Evolutionary conservation across 176 grass and related monocot species (phyloP).

Genomic region (Oryza longistaminata): DNA sequence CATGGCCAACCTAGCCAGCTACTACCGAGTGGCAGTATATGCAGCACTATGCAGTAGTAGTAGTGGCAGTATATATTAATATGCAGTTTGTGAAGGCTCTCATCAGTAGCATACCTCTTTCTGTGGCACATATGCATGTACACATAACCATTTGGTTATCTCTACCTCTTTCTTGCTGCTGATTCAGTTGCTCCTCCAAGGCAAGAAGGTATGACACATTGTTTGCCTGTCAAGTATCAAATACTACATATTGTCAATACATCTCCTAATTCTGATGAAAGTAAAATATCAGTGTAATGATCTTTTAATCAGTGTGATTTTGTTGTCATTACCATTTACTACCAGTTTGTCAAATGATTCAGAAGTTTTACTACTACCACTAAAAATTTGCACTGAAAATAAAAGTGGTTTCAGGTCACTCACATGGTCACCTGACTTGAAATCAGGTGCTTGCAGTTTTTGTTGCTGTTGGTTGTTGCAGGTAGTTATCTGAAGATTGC

Average conservation of each 20-base stretch:
- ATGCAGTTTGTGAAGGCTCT: slow-evolving; percentile 8
- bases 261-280: neutral
- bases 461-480: neutral
- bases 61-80: neutral
- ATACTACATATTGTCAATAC: neutral
- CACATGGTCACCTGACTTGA: neutral
- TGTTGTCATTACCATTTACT: neutral
- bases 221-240: neutral
- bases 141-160: neutral
- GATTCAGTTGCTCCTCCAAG: neutral
- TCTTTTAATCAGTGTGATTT: neutral
- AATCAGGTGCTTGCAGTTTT: neutral
- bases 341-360: neutral
- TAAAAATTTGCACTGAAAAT: neutral
- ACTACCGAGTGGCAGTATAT: neutral
- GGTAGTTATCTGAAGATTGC: neutral
- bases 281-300: neutral
- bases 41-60: neutral
- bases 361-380: neutral
- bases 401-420: slow-evolving; percentile 20
- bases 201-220: neutral
- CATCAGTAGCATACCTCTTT: slow-evolving; percentile 19
- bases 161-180: neutral
- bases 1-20: slow-evolving; percentile 1
- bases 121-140: neutral